Evolutionary conservation across 2,329 filamentous ascomycete species (phyloP).

Genomic region (Plenodomus lindquistii): DNA sequence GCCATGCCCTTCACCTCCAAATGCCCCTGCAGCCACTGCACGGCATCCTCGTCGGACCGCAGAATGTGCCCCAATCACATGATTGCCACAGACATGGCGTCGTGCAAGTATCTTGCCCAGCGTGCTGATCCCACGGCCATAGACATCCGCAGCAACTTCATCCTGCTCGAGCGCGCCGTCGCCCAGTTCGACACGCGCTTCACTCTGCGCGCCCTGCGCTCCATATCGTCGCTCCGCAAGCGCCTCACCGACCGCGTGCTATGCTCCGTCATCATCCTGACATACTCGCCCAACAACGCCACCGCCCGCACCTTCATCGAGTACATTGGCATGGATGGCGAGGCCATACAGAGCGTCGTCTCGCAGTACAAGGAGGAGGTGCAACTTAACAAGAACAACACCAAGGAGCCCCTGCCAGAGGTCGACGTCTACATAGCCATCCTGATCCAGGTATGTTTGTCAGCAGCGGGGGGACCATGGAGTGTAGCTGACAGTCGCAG

Average conservation of each 20-base stretch:
- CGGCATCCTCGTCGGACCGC: constrained; percentile 17
- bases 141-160: constrained; percentile 97
- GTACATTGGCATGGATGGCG: constrained; percentile 69
- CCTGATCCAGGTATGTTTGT: constrained; percentile 53
- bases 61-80: constrained; percentile 37
- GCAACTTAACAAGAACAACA: constrained; percentile 60
- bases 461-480: not conserved
- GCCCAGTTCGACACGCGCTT: constrained; percentile 93
- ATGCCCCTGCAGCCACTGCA: constrained; percentile 29
- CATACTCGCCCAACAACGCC: constrained; percentile 70
- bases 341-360: constrained; percentile 61
- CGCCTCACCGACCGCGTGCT: constrained; percentile 81
- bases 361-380: constrained; percentile 68
- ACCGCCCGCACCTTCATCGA: constrained; percentile 71
- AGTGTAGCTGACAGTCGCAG: constrained; percentile 55
- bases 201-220: constrained; percentile 88
- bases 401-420: constrained; percentile 81
- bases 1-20: constrained; percentile 24
- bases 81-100: constrained; percentile 33
- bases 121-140: constrained; percentile 37
- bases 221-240: constrained; percentile 95
- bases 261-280: constrained; percentile 77
- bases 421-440: constrained; percentile 88
- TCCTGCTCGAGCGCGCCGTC: constrained; percentile 87
- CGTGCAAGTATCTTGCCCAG: constrained; percentile 33